These are phyloP conservation scores for Arachis monticola DNA, from an alignment of 331 rosid species.

Conservation along the genomic window DNA sequence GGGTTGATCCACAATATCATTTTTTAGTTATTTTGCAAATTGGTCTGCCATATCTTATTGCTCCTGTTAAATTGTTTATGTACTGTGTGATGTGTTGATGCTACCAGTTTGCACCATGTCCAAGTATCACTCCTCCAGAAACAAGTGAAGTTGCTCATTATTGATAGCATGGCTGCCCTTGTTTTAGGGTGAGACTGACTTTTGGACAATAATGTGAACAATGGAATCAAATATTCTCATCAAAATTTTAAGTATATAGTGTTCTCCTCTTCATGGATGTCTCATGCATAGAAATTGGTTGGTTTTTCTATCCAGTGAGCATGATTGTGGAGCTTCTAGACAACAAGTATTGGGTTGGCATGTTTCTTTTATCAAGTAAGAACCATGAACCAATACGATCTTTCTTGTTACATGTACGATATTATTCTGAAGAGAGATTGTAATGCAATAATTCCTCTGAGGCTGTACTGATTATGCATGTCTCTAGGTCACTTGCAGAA, in stretches of 20 bases:
- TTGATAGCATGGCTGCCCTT: conserved; percentile 96
- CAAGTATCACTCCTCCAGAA: conserved; percentile 74
- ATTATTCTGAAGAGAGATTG: conserved; percentile 25
- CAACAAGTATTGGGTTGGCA: conserved; percentile 89
- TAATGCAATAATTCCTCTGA: conserved; percentile 15
- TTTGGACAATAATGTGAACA: conserved; percentile 27
- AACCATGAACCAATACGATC: conserved; percentile 1
- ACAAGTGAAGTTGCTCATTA: conserved; percentile 81
- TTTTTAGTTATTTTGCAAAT: conserved; percentile 15
- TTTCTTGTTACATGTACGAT: conserved; percentile 15
- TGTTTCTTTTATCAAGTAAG: conserved; percentile 85
- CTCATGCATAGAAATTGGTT: conserved; percentile 30
- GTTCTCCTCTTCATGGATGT: conserved; percentile 18
- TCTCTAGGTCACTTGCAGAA: conserved; percentile 86
- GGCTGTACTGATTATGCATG: conserved; percentile 34
- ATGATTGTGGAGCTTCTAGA: conserved; percentile 58
- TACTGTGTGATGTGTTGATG: conserved; percentile 33
- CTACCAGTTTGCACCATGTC: conserved; percentile 78
- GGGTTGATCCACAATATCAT: conserved; percentile 13
- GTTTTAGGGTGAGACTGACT: conserved; percentile 66
- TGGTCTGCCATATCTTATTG: neutral
- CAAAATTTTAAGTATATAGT: conserved; percentile 20
- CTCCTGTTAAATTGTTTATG: conserved; percentile 32
- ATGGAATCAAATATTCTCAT: conserved; percentile 26
- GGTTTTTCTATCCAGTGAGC: conserved; percentile 59